A percentile compares a stretch with the other conserved stretches of the same genome.
These are phyloP conservation scores for Begonia masoniana DNA, from an alignment of 306 rosid species.

Conservation along the genomic window DNA sequence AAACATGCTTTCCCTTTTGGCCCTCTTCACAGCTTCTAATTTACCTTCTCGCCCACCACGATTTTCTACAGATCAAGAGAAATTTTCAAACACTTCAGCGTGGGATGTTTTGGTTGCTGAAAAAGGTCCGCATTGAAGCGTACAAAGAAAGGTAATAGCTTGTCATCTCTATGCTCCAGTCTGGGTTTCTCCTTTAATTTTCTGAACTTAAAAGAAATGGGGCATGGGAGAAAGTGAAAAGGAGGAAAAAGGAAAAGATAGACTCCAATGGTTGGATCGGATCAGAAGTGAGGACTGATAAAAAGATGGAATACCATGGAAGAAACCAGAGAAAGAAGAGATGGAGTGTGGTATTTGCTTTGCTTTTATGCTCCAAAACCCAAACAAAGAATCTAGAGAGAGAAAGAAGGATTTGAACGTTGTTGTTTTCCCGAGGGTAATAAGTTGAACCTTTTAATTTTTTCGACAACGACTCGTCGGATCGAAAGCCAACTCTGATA, in stretches of 20 bases:
- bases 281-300: too few species aligned
- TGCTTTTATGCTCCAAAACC: conserved; percentile 17
- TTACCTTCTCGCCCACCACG: too few species aligned
- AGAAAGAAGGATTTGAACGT: background rate
- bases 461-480: too few species aligned
- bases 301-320: too few species aligned
- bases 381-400: background rate
- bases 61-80: conserved; percentile 8
- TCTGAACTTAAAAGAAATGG: conserved; percentile 20
- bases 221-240: background rate
- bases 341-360: conserved; percentile 18
- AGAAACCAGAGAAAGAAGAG: conserved; percentile 1
- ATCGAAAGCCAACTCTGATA: conserved; percentile 24
- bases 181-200: too few species aligned
- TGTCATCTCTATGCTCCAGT: too few species aligned
- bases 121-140: background rate
- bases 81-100: background rate
- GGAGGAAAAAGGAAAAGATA: conserved; percentile 24
- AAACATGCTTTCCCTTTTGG: conserved; percentile 41
- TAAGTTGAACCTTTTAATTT: conserved; percentile 21
- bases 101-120: background rate
- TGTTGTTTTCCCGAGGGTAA: background rate
- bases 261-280: conserved; percentile 13
- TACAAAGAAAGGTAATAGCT: too few species aligned
- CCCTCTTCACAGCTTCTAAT: conserved; percentile 11